phyloP scores from a whole-genome alignment of 2,329 filamentous ascomycete genomes.

The Elsinoe australis region DNA sequence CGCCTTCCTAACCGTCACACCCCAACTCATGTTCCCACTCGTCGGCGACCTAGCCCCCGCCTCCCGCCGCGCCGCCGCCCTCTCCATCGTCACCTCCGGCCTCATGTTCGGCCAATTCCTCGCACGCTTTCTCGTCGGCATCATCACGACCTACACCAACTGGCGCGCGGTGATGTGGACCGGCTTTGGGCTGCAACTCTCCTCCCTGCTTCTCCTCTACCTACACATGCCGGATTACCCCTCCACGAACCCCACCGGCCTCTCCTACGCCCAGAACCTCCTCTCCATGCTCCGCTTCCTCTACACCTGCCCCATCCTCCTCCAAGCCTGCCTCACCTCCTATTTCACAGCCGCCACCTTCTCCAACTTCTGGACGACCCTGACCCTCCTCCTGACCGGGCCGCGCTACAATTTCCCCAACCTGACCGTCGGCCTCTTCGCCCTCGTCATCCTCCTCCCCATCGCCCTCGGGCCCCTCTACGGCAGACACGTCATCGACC shows the following conservation, averaged over 20 bases:
- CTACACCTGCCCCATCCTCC: slow-evolving; percentile 57
- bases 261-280: slow-evolving; percentile 60
- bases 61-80: slow-evolving; percentile 57
- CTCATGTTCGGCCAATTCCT: slow-evolving; percentile 67
- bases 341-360: slow-evolving; percentile 57
- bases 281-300: slow-evolving; percentile 58
- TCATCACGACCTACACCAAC: slow-evolving; percentile 62
- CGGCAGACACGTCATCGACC: slow-evolving; percentile 63
- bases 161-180: slow-evolving; percentile 79
- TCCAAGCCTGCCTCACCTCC: slow-evolving; percentile 61
- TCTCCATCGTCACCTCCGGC: slow-evolving; percentile 68
- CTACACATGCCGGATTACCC: slow-evolving; percentile 76
- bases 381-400: slow-evolving; percentile 69
- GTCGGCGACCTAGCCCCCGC: slow-evolving; percentile 70
- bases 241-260: slow-evolving; percentile 56
- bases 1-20: slow-evolving; percentile 70
- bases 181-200: slow-evolving; percentile 60
- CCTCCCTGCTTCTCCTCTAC: slow-evolving; percentile 59
- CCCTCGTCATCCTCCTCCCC: slow-evolving; percentile 63
- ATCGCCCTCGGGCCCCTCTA: slow-evolving; percentile 63
- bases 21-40: slow-evolving; percentile 65
- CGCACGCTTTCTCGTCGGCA: slow-evolving; percentile 66
- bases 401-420: slow-evolving; percentile 61
- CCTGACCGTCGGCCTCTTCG: slow-evolving; percentile 66
- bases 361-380: slow-evolving; percentile 63